These are phyloP conservation scores for Pichia ethanolica DNA, from an alignment of 805 yeast genomes.

Conservation along the genomic window DNA sequence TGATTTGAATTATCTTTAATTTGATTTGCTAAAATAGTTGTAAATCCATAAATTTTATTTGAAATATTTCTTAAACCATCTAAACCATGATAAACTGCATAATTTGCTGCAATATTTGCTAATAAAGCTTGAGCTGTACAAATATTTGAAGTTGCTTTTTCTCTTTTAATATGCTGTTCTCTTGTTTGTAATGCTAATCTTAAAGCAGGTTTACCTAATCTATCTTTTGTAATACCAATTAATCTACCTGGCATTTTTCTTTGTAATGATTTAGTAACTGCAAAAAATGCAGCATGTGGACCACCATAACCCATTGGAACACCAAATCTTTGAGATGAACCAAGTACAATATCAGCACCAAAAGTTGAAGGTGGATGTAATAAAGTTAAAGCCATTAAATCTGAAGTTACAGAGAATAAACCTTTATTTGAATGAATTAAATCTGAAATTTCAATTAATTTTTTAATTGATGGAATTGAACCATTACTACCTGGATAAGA, in stretches of 20 bases:
- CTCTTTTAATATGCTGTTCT: slow-evolving; percentile 96
- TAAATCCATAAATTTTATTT: slow-evolving; percentile 61
- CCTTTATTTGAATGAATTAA: slow-evolving; percentile 67
- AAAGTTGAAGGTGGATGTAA: slow-evolving; percentile 77
- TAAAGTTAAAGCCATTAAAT: slow-evolving; percentile 79
- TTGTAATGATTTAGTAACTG: slow-evolving; percentile 71
- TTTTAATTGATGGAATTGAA: slow-evolving; percentile 39
- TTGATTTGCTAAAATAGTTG: slow-evolving; percentile 60
- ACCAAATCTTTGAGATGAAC: slow-evolving; percentile 92
- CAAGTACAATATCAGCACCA: slow-evolving; percentile 90
- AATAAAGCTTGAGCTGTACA: slow-evolving; percentile 97
- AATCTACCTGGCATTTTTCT: slow-evolving; percentile 96
- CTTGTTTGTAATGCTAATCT: slow-evolving; percentile 95
- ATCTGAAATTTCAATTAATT: slow-evolving; percentile 51
- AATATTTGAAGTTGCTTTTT: slow-evolving; percentile 94
- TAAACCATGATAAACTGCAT: slow-evolving; percentile 95
- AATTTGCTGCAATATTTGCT: slow-evolving; percentile 93
- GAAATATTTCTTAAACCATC: slow-evolving; percentile 78
- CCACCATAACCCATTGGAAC: slow-evolving; percentile 98
- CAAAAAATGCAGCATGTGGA: slow-evolving; percentile 96
- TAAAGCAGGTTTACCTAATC: slow-evolving; percentile 82
- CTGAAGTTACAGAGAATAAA: slow-evolving; percentile 80
- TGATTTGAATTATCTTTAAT: slow-evolving; percentile 39
- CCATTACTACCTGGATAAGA: slow-evolving; percentile 94
- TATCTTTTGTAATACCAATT: slow-evolving; percentile 87